A percentile compares a stretch with the other conserved stretches of the same genome.
phyloP scores from a whole-genome alignment of 192 early-diverging fungal genomes.

The Gamsiella multidivaricata region DNA sequence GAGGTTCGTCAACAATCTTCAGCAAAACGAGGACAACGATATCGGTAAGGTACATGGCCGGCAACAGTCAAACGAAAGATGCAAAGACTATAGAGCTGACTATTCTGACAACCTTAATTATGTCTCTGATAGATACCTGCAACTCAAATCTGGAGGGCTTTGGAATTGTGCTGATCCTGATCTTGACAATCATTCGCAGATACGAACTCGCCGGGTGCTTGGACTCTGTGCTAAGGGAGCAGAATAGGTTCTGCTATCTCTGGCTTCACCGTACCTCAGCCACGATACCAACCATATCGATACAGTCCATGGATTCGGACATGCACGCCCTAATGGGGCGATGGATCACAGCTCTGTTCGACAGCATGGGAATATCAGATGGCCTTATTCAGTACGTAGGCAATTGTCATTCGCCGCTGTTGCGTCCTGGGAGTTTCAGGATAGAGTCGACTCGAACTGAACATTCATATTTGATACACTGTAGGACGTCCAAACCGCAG shows the following conservation, averaged over 20 bases:
- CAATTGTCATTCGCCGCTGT: neutral
- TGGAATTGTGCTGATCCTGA: slow-evolving; percentile 36
- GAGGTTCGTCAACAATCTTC: slow-evolving; percentile 42
- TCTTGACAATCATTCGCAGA: slow-evolving; percentile 46
- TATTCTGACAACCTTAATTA: no score
- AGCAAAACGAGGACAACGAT: slow-evolving; percentile 45
- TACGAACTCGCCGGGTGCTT: slow-evolving; percentile 41
- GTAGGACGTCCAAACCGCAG: slow-evolving; percentile 48
- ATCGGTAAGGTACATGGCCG: slow-evolving; percentile 21
- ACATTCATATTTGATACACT: neutral
- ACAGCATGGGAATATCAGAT: slow-evolving; percentile 54
- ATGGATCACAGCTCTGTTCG: slow-evolving; percentile 46
- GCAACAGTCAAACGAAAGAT: no score
- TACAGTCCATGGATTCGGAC: slow-evolving; percentile 26
- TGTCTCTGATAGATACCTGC: slow-evolving; percentile 33
- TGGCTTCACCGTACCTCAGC: slow-evolving; percentile 50
- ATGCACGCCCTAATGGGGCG: slow-evolving; percentile 49
- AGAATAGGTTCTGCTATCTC: slow-evolving; percentile 39
- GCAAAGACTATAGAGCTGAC: neutral
- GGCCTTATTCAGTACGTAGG: slow-evolving; percentile 48
- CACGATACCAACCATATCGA: slow-evolving; percentile 31
- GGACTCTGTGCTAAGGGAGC: slow-evolving; percentile 29
- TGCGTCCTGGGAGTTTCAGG: no score
- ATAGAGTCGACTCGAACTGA: no score
- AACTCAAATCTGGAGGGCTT: slow-evolving; percentile 47